Percentiles rank a stretch among this genome's conserved stretches.
Evolutionary conservation across 305 asterid genomes (phyloP).

Genomic region (Solanum hybrid): DNA sequence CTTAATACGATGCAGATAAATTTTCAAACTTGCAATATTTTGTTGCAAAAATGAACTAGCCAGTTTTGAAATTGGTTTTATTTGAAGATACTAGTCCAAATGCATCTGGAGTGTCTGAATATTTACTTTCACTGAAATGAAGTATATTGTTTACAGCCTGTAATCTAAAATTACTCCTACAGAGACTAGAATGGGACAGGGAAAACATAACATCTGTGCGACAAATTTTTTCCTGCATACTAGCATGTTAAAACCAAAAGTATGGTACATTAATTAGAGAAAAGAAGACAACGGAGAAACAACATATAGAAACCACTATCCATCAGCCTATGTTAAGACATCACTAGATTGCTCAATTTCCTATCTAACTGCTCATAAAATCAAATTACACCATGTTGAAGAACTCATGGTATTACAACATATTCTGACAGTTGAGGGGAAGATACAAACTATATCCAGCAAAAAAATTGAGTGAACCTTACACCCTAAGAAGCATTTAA

Average conservation of each 20-base stretch:
- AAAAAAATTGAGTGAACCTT: constrained; percentile 18
- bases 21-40: no score
- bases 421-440: neutral
- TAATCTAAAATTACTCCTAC: neutral
- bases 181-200: neutral
- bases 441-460: constrained; percentile 18
- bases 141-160: no score
- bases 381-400: neutral
- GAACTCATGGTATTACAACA: neutral
- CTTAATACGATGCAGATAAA: no score
- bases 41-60: no score
- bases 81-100: no score
- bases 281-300: neutral
- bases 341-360: constrained; percentile 1
- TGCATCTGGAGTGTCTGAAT: no score
- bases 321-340: neutral
- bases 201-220: neutral
- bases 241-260: neutral
- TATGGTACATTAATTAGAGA: neutral
- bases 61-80: no score
- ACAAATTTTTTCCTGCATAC: neutral
- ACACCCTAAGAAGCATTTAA: no score
- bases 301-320: neutral
- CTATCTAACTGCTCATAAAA: neutral
- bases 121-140: no score